phyloP scores from a whole-genome alignment of 306 rosid species.

The Castanea crenata region DNA sequence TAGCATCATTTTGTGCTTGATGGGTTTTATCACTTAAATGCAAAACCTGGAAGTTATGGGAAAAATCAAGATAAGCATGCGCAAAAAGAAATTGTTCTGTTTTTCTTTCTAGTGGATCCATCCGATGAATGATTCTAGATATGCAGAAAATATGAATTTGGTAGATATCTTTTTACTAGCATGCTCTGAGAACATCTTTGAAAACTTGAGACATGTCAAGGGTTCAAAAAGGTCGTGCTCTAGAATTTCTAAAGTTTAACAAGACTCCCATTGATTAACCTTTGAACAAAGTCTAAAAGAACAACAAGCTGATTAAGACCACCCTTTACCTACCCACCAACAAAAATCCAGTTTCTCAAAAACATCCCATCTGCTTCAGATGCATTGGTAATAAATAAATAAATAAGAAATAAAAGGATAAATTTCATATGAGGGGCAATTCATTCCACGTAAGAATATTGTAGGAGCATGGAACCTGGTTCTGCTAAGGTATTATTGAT shows the following conservation, averaged over 20 bases:
- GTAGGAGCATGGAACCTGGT: not conserved
- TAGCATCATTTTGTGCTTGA: constrained; percentile 38
- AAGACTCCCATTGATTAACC: not conserved
- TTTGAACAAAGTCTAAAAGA: not conserved
- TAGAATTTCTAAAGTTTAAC: not conserved
- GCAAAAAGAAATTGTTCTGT: constrained; percentile 5
- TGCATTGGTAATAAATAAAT: not conserved
- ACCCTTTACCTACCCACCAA: not conserved
- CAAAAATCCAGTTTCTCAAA: not conserved
- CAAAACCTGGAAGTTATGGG: constrained; percentile 47
- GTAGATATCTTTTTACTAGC: not conserved
- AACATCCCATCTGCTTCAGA: not conserved
- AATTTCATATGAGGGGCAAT: not conserved
- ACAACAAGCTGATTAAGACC: not conserved
- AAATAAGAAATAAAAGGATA: not conserved
- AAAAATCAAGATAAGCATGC: constrained; percentile 9
- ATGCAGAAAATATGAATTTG: not conserved
- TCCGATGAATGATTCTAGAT: not conserved
- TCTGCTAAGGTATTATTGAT: not conserved
- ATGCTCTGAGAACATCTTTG: not conserved
- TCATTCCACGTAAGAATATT: not conserved
- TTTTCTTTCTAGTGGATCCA: constrained; percentile 4
- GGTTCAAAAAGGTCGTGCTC: not conserved
- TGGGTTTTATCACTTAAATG: constrained; percentile 44
- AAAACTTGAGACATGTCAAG: not conserved